Conservation (phyloP, 768 basidiomycete genomes). For the Holtermannia corniformis region DNA sequence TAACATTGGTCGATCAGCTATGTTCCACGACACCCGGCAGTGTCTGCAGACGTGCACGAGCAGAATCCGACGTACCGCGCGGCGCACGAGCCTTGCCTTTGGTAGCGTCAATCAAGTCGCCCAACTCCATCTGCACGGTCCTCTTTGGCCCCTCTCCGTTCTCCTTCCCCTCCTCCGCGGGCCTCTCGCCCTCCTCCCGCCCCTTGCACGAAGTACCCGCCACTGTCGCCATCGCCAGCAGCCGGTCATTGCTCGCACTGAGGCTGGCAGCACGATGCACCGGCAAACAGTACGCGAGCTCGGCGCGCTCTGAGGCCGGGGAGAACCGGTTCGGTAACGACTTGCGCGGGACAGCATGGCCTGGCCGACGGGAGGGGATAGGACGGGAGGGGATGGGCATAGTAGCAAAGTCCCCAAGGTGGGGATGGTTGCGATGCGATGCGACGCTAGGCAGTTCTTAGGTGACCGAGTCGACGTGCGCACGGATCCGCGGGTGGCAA, state of each 20-base stretch:
- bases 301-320: constrained; percentile 19
- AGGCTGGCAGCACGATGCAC: constrained; percentile 5
- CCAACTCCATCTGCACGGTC: constrained; percentile 18
- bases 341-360: constrained; percentile 18
- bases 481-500: no score
- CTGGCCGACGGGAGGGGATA: constrained; percentile 13
- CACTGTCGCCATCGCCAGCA: neutral
- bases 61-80: constrained; percentile 16
- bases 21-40: neutral
- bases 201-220: constrained; percentile 2
- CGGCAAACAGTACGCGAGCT: constrained; percentile 16
- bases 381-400: constrained; percentile 33
- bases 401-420: no score
- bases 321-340: constrained; percentile 1
- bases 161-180: neutral
- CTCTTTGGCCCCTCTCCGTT: neutral
- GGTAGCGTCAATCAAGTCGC: constrained; percentile 22
- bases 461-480: neutral
- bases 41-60: neutral
- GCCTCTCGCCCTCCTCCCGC: neutral
- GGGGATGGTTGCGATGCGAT: no score
- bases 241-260: neutral
- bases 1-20: no score
- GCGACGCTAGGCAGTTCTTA: no score
- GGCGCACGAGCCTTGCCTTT: constrained; percentile 25